Percentiles rank a stretch among this genome's conserved stretches.
Evolutionary conservation across 1,139 yeast genomes (phyloP).

Genomic region (Taphrina deformans): DNA sequence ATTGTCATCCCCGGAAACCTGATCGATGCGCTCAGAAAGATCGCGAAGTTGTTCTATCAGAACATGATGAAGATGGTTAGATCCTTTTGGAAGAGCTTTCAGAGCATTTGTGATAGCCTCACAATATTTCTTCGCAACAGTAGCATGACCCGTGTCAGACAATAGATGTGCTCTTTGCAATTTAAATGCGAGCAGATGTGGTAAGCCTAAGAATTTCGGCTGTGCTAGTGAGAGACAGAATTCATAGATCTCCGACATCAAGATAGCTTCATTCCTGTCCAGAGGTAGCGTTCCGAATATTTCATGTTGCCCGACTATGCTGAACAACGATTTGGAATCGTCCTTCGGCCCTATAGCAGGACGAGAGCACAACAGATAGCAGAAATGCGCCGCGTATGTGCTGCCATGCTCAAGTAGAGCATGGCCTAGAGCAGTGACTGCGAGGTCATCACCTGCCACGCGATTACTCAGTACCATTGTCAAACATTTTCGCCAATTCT

Average conservation of each 20-base stretch:
- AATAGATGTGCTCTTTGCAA: constrained; percentile 62
- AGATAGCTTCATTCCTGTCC: constrained; percentile 50
- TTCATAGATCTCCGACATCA: constrained; percentile 74
- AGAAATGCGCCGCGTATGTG: constrained; percentile 45
- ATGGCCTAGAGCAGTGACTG: constrained; percentile 45
- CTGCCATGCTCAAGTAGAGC: constrained; percentile 43
- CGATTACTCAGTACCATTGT: constrained; percentile 38
- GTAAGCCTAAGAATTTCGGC: constrained; percentile 47
- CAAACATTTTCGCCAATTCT: constrained; percentile 17
- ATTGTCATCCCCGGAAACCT: constrained; percentile 43
- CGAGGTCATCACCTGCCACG: constrained; percentile 43
- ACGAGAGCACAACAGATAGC: constrained; percentile 36
- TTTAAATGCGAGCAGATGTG: constrained; percentile 59
- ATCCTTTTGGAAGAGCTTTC: constrained; percentile 43
- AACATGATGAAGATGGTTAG: constrained; percentile 44
- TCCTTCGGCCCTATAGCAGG: constrained; percentile 37
- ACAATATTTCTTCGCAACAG: constrained; percentile 61
- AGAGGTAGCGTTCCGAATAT: constrained; percentile 35
- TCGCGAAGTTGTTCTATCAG: constrained; percentile 49
- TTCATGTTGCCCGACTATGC: constrained; percentile 42
- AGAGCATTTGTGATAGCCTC: constrained; percentile 54
- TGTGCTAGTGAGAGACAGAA: constrained; percentile 48
- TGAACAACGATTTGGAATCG: constrained; percentile 38
- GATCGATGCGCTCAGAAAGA: constrained; percentile 41
- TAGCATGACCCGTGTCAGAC: constrained; percentile 60